A percentile compares a stretch with the other conserved stretches of the same genome.
Evolutionary conservation across 2,329 filamentous ascomycete species (phyloP).

Genomic region (Pochonia chlamydosporia): DNA sequence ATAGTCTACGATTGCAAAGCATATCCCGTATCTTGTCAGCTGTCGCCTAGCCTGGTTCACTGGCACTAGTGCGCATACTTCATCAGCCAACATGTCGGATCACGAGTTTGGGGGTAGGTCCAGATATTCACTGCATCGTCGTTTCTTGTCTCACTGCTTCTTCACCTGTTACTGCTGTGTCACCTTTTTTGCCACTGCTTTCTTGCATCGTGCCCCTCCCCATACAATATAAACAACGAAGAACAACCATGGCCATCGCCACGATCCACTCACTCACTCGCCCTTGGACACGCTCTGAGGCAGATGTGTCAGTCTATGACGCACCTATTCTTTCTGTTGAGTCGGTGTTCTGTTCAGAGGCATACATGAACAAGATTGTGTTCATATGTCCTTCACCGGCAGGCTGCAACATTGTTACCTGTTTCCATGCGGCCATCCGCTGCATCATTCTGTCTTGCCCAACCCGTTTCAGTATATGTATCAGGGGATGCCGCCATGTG

Average conservation of each 20-base stretch:
- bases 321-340: too few relatives aligned
- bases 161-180: neutral
- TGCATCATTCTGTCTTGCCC: neutral
- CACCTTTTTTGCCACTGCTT: neutral
- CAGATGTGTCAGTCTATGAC: neutral
- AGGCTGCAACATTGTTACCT: neutral
- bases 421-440: neutral
- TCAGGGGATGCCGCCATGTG: too few relatives aligned
- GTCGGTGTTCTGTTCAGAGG: too few relatives aligned
- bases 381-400: neutral
- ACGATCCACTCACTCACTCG: neutral
- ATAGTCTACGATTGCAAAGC: too few relatives aligned
- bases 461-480: neutral
- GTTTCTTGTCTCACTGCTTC: neutral
- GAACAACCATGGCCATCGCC: neutral
- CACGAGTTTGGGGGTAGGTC: slow-evolving; percentile 55
- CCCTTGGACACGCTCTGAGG: neutral
- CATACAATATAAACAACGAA: slow-evolving; percentile 1
- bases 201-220: slow-evolving; percentile 1
- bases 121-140: neutral
- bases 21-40: too few relatives aligned
- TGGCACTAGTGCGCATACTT: too few relatives aligned
- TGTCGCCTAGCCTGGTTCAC: too few relatives aligned
- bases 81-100: slow-evolving; percentile 49
- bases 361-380: too few relatives aligned